Base-by-base conservation (phyloP, 768 basidiomycete genomes). In the Agaricus bisporus region DNA sequence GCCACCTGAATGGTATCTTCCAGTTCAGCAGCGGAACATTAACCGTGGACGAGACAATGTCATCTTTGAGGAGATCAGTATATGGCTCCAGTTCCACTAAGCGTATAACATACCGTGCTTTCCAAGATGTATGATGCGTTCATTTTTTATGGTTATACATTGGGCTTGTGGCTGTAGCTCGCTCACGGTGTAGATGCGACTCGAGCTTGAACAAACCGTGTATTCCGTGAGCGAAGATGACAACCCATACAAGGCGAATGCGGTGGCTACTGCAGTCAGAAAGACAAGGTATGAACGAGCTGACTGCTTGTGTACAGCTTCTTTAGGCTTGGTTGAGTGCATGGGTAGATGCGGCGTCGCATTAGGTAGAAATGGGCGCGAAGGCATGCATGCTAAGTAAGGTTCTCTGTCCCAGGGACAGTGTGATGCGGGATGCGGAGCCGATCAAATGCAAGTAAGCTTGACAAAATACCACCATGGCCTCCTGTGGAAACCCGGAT, bases 161-260 rank as follows among this genome's bases (percentile, higher is more conserved):
- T 86, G 74, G 2, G 79, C 84, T 32, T 64, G 70, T 8, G 83
- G 80, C 7, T 64, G 62, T 1, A 59, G 48, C 8, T 73, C 63
- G 58, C 88, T 81, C 0, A 91, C 88, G 1, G 89, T 91, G 63
- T 90, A 90, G 37, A 91, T 82, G 39, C 69, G 75, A 20, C 65
- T 60, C 1, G 65, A 60, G 1, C 61, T 60, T 0, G 86, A 78
- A 61, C 85, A 91, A n/a, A 90, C 58, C 3, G 75, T 73, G 60
- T 88, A 88, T 17, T 48, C 53, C 17, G 41, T 42, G 5, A 43
- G 26, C 5, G 18, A 20, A 11, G 28, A 25, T 4, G 25, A 26
- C 9, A 43, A 35, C 15, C 11, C 26, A 32, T 42, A 48, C 15
- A 42, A 38, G 4, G 28, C 39, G 29, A 54, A 29, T 3, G 53